Evolutionary conservation across 495 filamentous ascomycete genomes (phyloP), one percentile per base, ranked within the genome.

Genomic region (Chaetomium cochliodes): DNA sequence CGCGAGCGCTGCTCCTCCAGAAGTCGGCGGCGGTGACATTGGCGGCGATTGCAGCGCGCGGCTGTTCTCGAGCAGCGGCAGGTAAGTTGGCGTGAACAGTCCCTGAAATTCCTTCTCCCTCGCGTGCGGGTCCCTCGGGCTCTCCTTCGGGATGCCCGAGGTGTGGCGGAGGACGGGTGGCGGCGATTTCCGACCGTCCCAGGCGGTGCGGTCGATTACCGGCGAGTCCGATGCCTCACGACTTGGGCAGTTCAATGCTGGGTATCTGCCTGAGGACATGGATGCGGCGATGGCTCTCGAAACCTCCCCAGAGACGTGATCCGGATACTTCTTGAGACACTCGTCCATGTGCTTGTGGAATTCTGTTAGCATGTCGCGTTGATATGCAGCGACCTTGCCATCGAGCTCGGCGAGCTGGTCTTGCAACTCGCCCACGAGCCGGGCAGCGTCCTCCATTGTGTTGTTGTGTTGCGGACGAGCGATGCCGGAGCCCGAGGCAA

Each of bases 31-130:
- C 30, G 68, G 65, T 22, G 66, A 66, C 58, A 60, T 58, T 18
- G 70, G 69, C 6, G 74, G 67, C 47, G 73, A 71, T 54, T 67
- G 65, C 28, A 46, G 65, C 52, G 52, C 63, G 60, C 75, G 78
- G 37, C 69, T 71, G 58, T 76, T 75, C 64, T 84, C 84, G 46
- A 87, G 82, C 46, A 87, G 74, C 53, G 84, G 84, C 41, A 88
- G 77, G 67, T 84, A 87, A 58, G 73, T 80, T 23, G 85, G 85
- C 16, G 84, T 87, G 69, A 87, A 87, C 22, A 87, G 65, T 42
- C 84, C 85, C 42, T 83, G 81, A 64, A 87, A 84, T 63, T 86
- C 84, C 62, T 76, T 75, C 66, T 85, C 84, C 30, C 81, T 79
- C 57, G 82, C 81, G 72, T 82, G 79, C 47, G 80, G 77, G 42